A percentile compares a stretch with the other conserved stretches of the same genome.
Evolutionary conservation across 192 early-diverging fungal species (phyloP).

Genomic region (Spizellomyces punctatus): DNA sequence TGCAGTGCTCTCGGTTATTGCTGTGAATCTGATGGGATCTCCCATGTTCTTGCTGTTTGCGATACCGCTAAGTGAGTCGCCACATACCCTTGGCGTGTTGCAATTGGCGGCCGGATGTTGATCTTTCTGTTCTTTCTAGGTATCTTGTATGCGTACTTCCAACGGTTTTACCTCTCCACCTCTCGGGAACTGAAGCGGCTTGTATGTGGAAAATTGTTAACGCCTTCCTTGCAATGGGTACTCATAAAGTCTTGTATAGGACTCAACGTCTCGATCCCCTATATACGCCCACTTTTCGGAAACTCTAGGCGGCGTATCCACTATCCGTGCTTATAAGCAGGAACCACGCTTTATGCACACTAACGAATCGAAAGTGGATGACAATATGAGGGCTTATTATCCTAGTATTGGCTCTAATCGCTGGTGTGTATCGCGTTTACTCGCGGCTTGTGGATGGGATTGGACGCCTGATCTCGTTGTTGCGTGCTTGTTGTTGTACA

Average conservation of each 20-base stretch:
- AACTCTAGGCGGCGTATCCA: slow-evolving; percentile 55
- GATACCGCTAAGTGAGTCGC: slow-evolving; percentile 43
- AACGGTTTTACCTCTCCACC: slow-evolving; percentile 54
- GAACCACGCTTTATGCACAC: slow-evolving; percentile 63
- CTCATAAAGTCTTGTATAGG: not conserved
- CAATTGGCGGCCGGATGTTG: slow-evolving; percentile 6
- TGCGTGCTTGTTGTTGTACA: no score
- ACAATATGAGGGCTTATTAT: slow-evolving; percentile 79
- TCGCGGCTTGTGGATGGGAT: not conserved
- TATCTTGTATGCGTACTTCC: slow-evolving; percentile 54
- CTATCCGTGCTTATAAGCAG: slow-evolving; percentile 63
- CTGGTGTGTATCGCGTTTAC: slow-evolving; percentile 32
- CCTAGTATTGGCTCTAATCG: slow-evolving; percentile 65
- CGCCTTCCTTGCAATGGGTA: not conserved
- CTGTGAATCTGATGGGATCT: slow-evolving; percentile 52
- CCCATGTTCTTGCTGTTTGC: slow-evolving; percentile 52
- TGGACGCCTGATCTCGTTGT: not conserved
- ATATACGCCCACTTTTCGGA: slow-evolving; percentile 63
- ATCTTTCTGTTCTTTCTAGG: slow-evolving; percentile 11
- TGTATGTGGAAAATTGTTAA: not conserved
- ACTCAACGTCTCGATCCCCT: slow-evolving; percentile 55
- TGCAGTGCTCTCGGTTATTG: slow-evolving; percentile 48
- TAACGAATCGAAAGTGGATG: slow-evolving; percentile 74
- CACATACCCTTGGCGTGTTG: not conserved
- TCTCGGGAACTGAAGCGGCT: slow-evolving; percentile 63